A percentile compares a stretch with the other conserved stretches of the same genome.
Conservation (phyloP, 2,329 filamentous ascomycete species). For the Talaromyces sp. region DNA sequence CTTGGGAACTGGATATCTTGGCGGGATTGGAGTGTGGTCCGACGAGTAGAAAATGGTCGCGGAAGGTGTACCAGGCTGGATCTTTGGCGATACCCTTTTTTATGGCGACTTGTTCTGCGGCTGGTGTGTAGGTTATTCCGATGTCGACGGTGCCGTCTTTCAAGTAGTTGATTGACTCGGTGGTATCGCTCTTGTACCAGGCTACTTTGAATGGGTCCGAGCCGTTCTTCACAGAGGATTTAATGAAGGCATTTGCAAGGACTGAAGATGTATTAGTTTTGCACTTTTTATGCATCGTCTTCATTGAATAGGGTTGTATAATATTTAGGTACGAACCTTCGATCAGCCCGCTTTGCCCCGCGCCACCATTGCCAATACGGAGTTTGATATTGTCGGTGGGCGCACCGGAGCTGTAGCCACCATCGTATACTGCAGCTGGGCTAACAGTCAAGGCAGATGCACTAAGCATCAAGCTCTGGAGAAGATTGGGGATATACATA, state of each 20-base stretch:
- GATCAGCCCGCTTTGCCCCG: constrained; percentile 37
- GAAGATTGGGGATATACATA: no score
- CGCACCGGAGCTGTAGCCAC: no score
- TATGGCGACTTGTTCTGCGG: constrained; percentile 50
- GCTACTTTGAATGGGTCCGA: constrained; percentile 44
- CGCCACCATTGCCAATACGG: constrained; percentile 37
- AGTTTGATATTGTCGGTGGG: constrained; percentile 10
- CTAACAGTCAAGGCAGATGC: no score
- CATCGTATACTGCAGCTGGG: no score
- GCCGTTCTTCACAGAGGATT: constrained; percentile 32
- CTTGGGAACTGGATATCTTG: constrained; percentile 34
- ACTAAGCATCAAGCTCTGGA: no score
- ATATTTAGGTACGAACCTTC: no score
- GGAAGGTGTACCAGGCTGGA: constrained; percentile 48
- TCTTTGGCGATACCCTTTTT: constrained; percentile 39
- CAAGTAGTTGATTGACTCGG: constrained; percentile 50
- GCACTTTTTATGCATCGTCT: no score
- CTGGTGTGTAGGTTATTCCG: constrained; percentile 50
- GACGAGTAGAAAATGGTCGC: constrained; percentile 52
- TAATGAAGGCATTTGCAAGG: constrained; percentile 44
- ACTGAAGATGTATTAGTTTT: no score
- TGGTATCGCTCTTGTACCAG: constrained; percentile 53
- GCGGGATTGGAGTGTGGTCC: constrained; percentile 42
- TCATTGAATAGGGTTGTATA: no score
- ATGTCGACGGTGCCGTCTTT: constrained; percentile 44